These are phyloP conservation scores for Stachybotrys echinatus DNA, from an alignment of 2,329 filamentous ascomycete genomes.

Conservation along the genomic window DNA sequence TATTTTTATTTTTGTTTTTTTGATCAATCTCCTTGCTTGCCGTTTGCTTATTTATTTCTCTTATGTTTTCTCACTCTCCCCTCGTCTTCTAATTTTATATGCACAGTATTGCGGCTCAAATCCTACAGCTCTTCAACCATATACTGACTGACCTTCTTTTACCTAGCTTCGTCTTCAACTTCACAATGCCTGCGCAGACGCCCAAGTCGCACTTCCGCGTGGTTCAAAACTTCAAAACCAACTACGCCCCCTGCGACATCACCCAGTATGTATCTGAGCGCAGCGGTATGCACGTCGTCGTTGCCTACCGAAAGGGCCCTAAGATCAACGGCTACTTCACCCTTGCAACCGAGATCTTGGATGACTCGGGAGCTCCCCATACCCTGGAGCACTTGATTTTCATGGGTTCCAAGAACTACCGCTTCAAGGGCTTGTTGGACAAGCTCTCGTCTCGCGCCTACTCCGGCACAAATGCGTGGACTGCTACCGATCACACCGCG, in stretches of 20 bases:
- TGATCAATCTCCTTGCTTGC: not conserved
- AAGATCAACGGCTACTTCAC: conserved; percentile 94
- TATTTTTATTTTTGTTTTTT: not conserved
- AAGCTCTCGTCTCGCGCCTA: conserved; percentile 92
- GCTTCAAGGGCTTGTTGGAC: conserved; percentile 91
- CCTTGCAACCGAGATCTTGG: conserved; percentile 92
- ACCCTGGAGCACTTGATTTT: conserved; percentile 80
- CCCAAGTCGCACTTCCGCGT: conserved; percentile 66
- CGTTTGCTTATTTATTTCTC: not conserved
- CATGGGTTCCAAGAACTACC: conserved; percentile 90
- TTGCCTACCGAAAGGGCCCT: conserved; percentile 89
- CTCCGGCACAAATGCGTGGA: conserved; percentile 95
- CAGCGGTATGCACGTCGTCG: conserved; percentile 90
- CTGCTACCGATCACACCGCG: conserved; percentile 90
- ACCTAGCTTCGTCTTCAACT: conserved; percentile 3
- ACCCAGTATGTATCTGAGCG: conserved; percentile 94
- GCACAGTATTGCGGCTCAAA: not conserved
- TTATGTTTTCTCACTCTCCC: too few relatives aligned
- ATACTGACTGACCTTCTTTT: conserved; percentile 1
- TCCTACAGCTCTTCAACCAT: not conserved
- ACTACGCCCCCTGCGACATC: conserved; percentile 84
- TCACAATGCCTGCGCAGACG: conserved; percentile 47
- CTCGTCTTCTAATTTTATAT: not conserved
- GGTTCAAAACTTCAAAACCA: conserved; percentile 78
- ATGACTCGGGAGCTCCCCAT: conserved; percentile 90